phyloP scores from a whole-genome alignment of 2,329 filamentous ascomycete genomes.

The Neodidymelliopsis sp. region DNA sequence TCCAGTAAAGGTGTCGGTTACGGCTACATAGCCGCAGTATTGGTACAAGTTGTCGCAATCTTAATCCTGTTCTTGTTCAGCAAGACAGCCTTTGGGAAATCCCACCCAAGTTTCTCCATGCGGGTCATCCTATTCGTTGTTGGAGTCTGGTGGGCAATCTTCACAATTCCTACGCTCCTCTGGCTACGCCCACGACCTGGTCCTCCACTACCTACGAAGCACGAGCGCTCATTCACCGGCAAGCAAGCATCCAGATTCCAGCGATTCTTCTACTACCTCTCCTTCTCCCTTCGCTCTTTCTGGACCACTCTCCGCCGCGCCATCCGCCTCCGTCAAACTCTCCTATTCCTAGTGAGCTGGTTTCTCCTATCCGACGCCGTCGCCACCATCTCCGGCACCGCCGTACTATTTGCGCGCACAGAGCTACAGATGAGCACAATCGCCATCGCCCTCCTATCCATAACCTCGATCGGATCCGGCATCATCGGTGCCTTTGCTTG shows the following conservation, averaged over 20 bases:
- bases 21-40: constrained; percentile 83
- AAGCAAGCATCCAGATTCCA: constrained; percentile 20
- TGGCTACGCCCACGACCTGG: constrained; percentile 87
- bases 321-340: constrained; percentile 71
- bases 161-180: constrained; percentile 82
- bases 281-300: constrained; percentile 81
- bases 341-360: constrained; percentile 82
- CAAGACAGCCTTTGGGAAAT: constrained; percentile 56
- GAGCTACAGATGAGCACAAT: constrained; percentile 87
- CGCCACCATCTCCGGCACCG: constrained; percentile 91
- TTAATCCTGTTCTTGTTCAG: constrained; percentile 68
- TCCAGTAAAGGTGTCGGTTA: constrained; percentile 90
- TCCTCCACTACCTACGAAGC: constrained; percentile 67
- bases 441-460: constrained; percentile 84
- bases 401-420: constrained; percentile 91
- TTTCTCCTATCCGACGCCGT: constrained; percentile 92
- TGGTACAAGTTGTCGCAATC: constrained; percentile 81
- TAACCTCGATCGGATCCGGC: constrained; percentile 85
- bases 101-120: constrained; percentile 80
- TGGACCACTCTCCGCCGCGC: constrained; percentile 79
- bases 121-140: constrained; percentile 82
- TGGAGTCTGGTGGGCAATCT: constrained; percentile 86
- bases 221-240: constrained; percentile 23
- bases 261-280: constrained; percentile 70
- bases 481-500: constrained; percentile 87